phyloP scores from a whole-genome alignment of 2,329 filamentous ascomycete species.

The Alternaria ethzedia region DNA sequence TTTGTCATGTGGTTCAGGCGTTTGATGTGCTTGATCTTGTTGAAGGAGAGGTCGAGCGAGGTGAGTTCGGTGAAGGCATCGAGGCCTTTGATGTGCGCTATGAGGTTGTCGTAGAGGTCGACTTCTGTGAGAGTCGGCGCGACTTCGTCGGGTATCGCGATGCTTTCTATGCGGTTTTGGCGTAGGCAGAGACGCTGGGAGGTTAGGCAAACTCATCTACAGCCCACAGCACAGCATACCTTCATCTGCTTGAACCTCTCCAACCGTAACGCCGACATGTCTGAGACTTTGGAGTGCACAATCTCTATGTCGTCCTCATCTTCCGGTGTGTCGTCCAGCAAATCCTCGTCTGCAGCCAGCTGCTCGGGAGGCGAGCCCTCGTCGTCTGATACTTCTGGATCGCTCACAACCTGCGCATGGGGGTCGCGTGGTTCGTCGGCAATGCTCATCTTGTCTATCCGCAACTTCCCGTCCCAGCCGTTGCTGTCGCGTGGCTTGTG shows the following conservation, averaged over 20 bases:
- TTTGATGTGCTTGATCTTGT: slow-evolving; percentile 99
- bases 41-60: slow-evolving; percentile 91
- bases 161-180: slow-evolving; percentile 84
- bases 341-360: slow-evolving; percentile 54
- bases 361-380: slow-evolving; percentile 49
- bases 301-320: slow-evolving; percentile 73
- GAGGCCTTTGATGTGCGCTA: slow-evolving; percentile 83
- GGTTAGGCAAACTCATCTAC: slow-evolving; percentile 5
- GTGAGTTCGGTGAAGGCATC: slow-evolving; percentile 78
- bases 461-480: slow-evolving; percentile 85
- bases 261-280: slow-evolving; percentile 78
- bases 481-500: slow-evolving; percentile 49
- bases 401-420: slow-evolving; percentile 71
- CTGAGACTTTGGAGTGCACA: slow-evolving; percentile 83
- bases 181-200: slow-evolving; percentile 79
- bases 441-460: slow-evolving; percentile 70
- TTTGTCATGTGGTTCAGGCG: slow-evolving; percentile 78
- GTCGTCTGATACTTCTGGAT: slow-evolving; percentile 83
- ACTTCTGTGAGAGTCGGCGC: slow-evolving; percentile 77
- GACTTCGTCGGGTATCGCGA: slow-evolving; percentile 74
- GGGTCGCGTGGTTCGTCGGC: slow-evolving; percentile 47
- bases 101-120: slow-evolving; percentile 96
- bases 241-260: slow-evolving; percentile 79
- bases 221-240: slow-evolving; percentile 46
- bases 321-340: slow-evolving; percentile 64